Percentiles rank a stretch among this genome's conserved stretches.
phyloP scores from a whole-genome alignment of 306 rosid genomes.

The Crotalaria pallida region DNA sequence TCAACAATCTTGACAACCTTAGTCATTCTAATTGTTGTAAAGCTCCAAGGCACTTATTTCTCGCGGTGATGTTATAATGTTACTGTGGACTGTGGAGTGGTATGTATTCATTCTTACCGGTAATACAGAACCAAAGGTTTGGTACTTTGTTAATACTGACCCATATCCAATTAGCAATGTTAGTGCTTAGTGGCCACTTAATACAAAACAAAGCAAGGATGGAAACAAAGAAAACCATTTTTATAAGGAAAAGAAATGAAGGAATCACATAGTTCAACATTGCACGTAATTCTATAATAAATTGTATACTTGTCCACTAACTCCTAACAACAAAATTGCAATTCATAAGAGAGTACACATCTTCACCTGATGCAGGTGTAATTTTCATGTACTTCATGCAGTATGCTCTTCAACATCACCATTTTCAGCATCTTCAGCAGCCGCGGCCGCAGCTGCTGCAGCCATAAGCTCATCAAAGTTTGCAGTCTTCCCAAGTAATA shows the following conservation, averaged over 20 bases:
- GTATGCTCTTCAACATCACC: conserved; percentile 50
- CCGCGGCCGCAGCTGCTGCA: conserved; percentile 34
- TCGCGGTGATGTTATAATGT: neutral
- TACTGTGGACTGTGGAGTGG: too few species aligned
- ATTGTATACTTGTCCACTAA: conserved; percentile 12
- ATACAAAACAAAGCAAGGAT: neutral
- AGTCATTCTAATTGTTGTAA: neutral
- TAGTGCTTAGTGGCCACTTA: neutral
- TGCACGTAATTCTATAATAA: conserved; percentile 13
- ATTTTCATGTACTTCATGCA: conserved; percentile 9
- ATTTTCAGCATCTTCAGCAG: conserved; percentile 38
- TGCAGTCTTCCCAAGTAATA: conserved; percentile 60
- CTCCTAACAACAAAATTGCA: conserved; percentile 16
- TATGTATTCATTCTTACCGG: neutral
- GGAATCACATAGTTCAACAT: conserved; percentile 15
- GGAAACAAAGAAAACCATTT: neutral
- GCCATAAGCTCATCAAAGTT: conserved; percentile 79
- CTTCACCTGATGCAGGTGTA: conserved; percentile 4
- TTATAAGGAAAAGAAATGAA: conserved; percentile 21
- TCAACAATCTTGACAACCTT: neutral
- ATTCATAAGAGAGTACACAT: conserved; percentile 20
- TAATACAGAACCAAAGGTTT: neutral
- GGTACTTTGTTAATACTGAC: neutral
- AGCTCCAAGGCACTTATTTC: neutral
- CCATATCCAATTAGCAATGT: neutral